Base-by-base conservation (phyloP, 345 rosid genomes). In the Citrus inodora region DNA sequence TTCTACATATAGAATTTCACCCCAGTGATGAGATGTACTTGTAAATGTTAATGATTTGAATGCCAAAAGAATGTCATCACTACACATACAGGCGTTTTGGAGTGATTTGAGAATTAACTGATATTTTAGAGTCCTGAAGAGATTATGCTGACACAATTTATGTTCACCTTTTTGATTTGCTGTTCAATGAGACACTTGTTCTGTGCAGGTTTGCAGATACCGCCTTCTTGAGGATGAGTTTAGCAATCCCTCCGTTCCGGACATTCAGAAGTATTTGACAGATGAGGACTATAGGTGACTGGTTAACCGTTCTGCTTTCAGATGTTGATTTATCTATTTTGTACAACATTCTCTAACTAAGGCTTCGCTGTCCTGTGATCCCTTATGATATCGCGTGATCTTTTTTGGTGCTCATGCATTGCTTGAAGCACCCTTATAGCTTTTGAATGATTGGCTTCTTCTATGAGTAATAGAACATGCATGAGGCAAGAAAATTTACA, bases 201-300 rank as follows among this genome's bases (percentile, higher is more conserved):
- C 40, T 75, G 77, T 84, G 76, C 83, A 96, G 99, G 87, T 95
- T 74, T 93, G 97, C 87, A 86, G 98, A 81, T 90, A 86, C 77
- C 91, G 89, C 70, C 80, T 77, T 70, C 66, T 96, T 67, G 97
- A 92, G 82, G 99, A 95, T 71, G 99, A 95, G 84, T 90, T 91
- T 85, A 85, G 79, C 78, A 92, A 85, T 81, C 99, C 99, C 60
- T 87, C 88, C 56, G 70, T 89, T 42, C 30, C 88, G 28, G 89
- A 91, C 77, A 79, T 95, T 77, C 97, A 90, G 82, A 95, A 91
- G 89, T 88, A 88, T 84, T 85, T 92, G 61, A 86, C 91, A 0
- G 96, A 91, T 73, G 97, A 94, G 82, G 98, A 95, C 73, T 93
- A 88, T 89, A 91, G 98, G 97, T 95, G 73, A 46, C 46, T 25